phyloP scores from a whole-genome alignment of 2,329 filamentous ascomycete species.

The Sporothrix humicola region DNA sequence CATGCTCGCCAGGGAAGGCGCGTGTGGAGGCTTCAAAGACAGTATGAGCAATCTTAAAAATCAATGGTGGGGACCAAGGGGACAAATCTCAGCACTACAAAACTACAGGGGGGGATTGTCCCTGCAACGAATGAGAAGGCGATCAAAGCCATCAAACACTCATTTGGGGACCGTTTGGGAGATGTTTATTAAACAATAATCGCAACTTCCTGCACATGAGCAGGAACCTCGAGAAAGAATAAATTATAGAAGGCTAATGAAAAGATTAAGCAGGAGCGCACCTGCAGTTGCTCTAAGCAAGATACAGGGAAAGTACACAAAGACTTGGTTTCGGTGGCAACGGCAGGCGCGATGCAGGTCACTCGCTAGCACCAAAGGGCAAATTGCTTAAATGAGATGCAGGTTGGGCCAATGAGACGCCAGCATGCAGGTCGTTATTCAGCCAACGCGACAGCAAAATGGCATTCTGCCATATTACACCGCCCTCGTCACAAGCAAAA shows the following conservation, averaged over 20 bases:
- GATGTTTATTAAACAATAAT: neutral
- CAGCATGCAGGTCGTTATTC: neutral
- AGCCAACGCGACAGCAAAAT: slow-evolving; percentile 18
- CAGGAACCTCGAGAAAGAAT: neutral
- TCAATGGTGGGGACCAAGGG: slow-evolving; percentile 9
- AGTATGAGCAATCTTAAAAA: slow-evolving; percentile 26
- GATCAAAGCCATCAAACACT: slow-evolving; percentile 6
- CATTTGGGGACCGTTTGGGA: slow-evolving; percentile 1
- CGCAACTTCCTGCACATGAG: slow-evolving; percentile 8
- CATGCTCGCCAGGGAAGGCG: slow-evolving; percentile 13
- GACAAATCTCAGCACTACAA: neutral
- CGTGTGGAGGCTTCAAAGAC: slow-evolving; percentile 19
- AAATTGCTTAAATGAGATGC: slow-evolving; percentile 32
- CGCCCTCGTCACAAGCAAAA: slow-evolving; percentile 34
- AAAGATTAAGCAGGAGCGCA: neutral
- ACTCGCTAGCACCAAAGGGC: slow-evolving; percentile 16
- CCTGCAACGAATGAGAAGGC: slow-evolving; percentile 8
- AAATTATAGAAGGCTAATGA: neutral
- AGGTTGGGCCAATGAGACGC: slow-evolving; percentile 20
- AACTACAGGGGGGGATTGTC: neutral
- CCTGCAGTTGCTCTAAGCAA: neutral
- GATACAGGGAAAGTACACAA: neutral
- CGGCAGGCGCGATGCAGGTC: slow-evolving; percentile 29
- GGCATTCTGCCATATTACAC: slow-evolving; percentile 25
- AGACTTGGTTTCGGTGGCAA: slow-evolving; percentile 27